Evolutionary conservation across 176 grass and related monocot species (phyloP).

Genomic region (Carex myosuroides): DNA sequence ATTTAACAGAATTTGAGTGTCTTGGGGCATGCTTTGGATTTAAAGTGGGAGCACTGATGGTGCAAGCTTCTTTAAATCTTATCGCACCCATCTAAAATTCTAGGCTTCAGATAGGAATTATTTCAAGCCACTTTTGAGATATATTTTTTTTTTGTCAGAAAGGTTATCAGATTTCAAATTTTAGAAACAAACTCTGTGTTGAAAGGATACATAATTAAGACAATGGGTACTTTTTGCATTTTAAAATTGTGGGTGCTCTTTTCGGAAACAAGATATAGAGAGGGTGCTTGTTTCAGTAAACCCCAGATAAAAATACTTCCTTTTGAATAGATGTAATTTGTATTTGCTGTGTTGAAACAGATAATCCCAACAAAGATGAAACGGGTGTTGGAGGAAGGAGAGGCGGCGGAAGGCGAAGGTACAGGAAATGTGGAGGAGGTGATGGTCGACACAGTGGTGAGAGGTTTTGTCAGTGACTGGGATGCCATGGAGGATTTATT

Average conservation of each 20-base stretch:
- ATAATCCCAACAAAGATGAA: conserved; percentile 98
- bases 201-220: background rate
- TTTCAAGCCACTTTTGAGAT: background rate
- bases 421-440: conserved; percentile 41
- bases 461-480: conserved; percentile 95
- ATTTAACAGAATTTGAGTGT: background rate
- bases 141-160: background rate
- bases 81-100: background rate
- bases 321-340: background rate
- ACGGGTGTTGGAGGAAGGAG: conserved; percentile 47
- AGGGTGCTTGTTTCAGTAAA: background rate
- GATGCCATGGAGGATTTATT: conserved; percentile 96
- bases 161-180: background rate
- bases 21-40: background rate
- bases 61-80: background rate
- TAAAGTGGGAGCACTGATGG: background rate
- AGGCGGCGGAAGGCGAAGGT: conserved; percentile 30
- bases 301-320: background rate
- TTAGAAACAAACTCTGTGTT: background rate
- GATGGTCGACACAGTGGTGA: conserved; percentile 71
- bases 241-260: background rate
- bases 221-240: background rate
- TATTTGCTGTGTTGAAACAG: conserved; percentile 27
- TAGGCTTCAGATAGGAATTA: background rate
- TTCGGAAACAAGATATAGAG: background rate